A percentile compares a stretch with the other conserved stretches of the same genome.
These are phyloP conservation scores for Colletotrichum lini DNA, from an alignment of 2,329 filamentous ascomycete genomes.

Conservation along the genomic window DNA sequence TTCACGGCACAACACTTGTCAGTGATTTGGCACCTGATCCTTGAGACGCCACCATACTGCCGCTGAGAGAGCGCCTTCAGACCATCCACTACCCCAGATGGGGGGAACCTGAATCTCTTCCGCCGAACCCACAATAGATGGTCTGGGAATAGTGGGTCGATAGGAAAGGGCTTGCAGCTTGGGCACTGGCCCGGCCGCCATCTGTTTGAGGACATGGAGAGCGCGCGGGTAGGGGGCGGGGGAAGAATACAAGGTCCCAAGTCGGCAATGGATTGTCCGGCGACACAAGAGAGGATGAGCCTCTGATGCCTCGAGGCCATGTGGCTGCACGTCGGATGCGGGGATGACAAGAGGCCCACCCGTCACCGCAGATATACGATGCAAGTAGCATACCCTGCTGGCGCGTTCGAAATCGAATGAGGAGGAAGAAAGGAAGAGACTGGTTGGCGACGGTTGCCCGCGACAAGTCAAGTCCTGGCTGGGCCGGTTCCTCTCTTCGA, in stretches of 20 bases:
- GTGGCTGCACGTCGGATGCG: slow-evolving; percentile 18
- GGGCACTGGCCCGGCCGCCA: slow-evolving; percentile 7
- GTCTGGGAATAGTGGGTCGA: slow-evolving; percentile 30
- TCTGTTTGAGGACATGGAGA: neutral
- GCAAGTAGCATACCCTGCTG: slow-evolving; percentile 1
- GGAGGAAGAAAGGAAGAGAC: neutral
- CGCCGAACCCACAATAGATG: slow-evolving; percentile 11
- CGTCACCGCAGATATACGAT: slow-evolving; percentile 12
- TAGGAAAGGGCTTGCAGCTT: neutral
- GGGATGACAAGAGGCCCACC: slow-evolving; percentile 17
- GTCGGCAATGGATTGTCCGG: slow-evolving; percentile 7
- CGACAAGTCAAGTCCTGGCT: slow-evolving; percentile 3
- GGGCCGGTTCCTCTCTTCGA: slow-evolving; percentile 8
- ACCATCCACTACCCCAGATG: slow-evolving; percentile 28
- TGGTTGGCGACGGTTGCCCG: slow-evolving; percentile 14
- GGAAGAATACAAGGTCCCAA: neutral
- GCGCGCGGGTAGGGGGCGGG: neutral
- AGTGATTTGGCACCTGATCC: neutral
- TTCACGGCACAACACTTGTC: neutral
- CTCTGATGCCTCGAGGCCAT: neutral
- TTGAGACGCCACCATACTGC: neutral
- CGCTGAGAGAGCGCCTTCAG: neutral
- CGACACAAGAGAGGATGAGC: neutral
- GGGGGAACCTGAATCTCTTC: neutral
- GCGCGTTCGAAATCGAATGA: slow-evolving; percentile 16